These are phyloP conservation scores for Austroboletus festivus DNA, from an alignment of 768 basidiomycete genomes.

Conservation along the genomic window DNA sequence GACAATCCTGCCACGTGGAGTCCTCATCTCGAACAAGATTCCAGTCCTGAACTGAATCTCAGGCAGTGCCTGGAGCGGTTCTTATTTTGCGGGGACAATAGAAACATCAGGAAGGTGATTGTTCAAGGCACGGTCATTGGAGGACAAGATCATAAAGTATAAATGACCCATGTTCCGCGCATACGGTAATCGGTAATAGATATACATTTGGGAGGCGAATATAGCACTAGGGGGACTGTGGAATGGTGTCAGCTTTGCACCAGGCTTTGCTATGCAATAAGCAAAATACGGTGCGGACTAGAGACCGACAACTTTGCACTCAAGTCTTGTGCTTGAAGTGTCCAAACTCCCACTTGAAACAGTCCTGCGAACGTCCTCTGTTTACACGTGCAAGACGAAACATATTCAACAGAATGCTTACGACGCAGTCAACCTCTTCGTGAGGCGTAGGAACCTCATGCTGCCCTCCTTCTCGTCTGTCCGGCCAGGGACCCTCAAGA, in stretches of 20 bases:
- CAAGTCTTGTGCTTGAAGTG: constrained; percentile 34
- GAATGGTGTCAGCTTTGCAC: not conserved
- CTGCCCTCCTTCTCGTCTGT: constrained; percentile 32
- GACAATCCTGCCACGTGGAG: constrained; percentile 61
- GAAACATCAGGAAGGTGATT: constrained; percentile 79
- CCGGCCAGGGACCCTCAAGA: constrained; percentile 41
- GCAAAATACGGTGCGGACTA: not conserved
- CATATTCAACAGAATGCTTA: constrained; percentile 26
- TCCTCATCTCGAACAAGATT: constrained; percentile 33
- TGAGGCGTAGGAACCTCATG: constrained; percentile 55
- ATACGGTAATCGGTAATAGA: constrained; percentile 2
- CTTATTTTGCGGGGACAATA: constrained; percentile 82
- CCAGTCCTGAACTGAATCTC: constrained; percentile 36
- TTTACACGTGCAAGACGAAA: not conserved
- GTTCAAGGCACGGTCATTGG: constrained; percentile 81
- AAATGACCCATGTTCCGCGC: constrained; percentile 2
- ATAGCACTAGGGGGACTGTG: not conserved
- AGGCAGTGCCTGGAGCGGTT: constrained; percentile 73
- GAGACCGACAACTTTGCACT: not conserved
- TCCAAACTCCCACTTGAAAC: constrained; percentile 75
- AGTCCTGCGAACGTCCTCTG: constrained; percentile 47
- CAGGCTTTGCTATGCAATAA: not conserved
- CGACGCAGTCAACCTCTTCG: constrained; percentile 65
- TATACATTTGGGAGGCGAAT: constrained; percentile 1
- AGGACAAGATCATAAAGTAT: constrained; percentile 45